phyloP scores from a whole-genome alignment of 2,329 filamentous ascomycete genomes.

The Penicillium corylophilum region DNA sequence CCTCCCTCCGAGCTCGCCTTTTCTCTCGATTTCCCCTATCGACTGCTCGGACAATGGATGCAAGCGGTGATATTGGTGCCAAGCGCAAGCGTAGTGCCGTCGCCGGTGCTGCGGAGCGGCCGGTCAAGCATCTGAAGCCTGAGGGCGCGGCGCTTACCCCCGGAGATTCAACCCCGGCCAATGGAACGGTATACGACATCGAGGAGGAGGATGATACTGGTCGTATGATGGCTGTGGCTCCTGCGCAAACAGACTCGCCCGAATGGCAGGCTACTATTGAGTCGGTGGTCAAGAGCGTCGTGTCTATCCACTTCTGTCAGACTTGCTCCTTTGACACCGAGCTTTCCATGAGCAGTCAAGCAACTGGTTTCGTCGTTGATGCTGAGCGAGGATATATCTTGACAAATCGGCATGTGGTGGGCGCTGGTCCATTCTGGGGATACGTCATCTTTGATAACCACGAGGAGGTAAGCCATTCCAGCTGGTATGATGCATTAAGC shows the following conservation, averaged over 20 bases:
- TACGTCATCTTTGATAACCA: conserved; percentile 99
- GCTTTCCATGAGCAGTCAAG: conserved; percentile 86
- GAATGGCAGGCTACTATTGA: conserved; percentile 98
- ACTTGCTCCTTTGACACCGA: conserved; percentile 99
- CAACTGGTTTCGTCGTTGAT: conserved; percentile 96
- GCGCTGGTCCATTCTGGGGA: conserved; percentile 94
- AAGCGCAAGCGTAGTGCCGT: conserved; percentile 59
- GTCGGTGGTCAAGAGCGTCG: conserved; percentile 88
- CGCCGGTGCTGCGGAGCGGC: conserved; percentile 51
- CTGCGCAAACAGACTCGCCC: conserved; percentile 62
- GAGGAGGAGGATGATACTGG: conserved; percentile 49
- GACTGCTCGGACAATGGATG: conserved; percentile 44
- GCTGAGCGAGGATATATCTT: conserved; percentile 86
- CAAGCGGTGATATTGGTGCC: conserved; percentile 48
- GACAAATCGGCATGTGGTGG: conserved; percentile 90
- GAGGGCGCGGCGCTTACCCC: conserved; percentile 44
- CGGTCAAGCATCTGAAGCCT: conserved; percentile 56
- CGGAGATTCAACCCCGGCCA: conserved; percentile 43
- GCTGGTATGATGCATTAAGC: neutral
- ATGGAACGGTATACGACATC: conserved; percentile 46
- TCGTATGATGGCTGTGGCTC: conserved; percentile 45
- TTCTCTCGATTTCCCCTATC: conserved; percentile 6
- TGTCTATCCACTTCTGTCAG: conserved; percentile 98
- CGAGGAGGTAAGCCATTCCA: conserved; percentile 60
- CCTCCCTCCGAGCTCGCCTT: conserved; percentile 9